Base-by-base conservation (phyloP, 2,329 filamentous ascomycete genomes). In the Aureobasidium sp. region DNA sequence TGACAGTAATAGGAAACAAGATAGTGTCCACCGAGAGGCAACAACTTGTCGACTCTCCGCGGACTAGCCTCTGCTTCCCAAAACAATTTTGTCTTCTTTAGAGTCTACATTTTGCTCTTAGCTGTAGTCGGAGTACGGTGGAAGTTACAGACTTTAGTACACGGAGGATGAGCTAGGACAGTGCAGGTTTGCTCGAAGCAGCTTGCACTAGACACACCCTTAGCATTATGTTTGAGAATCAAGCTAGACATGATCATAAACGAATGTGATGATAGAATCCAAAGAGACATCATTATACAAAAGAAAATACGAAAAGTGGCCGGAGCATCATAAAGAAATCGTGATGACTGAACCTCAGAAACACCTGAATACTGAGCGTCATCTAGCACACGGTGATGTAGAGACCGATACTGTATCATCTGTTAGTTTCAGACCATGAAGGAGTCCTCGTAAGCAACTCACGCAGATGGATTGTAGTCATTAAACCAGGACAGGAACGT, bases 401-500 rank as follows among this genome's bases (percentile, higher is more conserved):
- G 13, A 57, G 53, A 57, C 53, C 53, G 13, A 57, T 57, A 39
- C 53, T 57, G 36, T 30, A 4, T 29, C 16, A 3, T 7, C 39
- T 2, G 5, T 39, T 16, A 45, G 39, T 57, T 34, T 13, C 16
- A 16, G 21, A 13, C 5, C 8, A 16, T 36, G 6, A 13, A 36
- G 11, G 5, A 54, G 41, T 9, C n/a, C 13, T 30, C 5, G 9
- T 8, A 2, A 15, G 21, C 10, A 27, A 57, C 53, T 57, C 16
- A 57, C 53, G 54, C 42, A 2, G 32, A 39, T 1, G 77, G 78
- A 67, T 86, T 86, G 66, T 76, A 86, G 69, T 88, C 84, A 74
- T 89, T 79, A 75, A 88, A 86, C 72, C 81, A 89, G 71, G 52
- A 75, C 69, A 42, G 83, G 27, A 34, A 15, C 5, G 41, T 83